phyloP scores from a whole-genome alignment of 2,329 filamentous ascomycete species.

The Emmonsiellopsis sp. region DNA sequence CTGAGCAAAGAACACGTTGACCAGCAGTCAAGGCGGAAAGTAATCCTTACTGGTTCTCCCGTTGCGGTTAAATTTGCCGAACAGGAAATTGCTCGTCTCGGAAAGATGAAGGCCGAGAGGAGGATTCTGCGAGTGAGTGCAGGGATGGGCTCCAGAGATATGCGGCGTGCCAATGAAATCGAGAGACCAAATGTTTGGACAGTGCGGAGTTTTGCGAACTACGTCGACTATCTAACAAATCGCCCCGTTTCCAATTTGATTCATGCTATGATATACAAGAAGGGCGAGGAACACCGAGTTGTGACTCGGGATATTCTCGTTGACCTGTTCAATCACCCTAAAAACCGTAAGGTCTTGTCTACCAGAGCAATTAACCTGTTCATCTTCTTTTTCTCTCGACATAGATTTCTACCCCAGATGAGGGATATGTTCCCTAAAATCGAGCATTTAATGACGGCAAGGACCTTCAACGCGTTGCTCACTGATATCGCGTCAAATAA shows the following conservation, averaged over 20 bases:
- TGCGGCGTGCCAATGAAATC: constrained; percentile 3
- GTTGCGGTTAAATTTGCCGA: constrained; percentile 24
- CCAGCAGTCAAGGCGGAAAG: constrained; percentile 24
- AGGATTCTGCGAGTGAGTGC: not conserved
- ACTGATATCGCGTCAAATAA: constrained; percentile 26
- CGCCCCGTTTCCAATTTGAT: constrained; percentile 14
- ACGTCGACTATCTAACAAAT: constrained; percentile 29
- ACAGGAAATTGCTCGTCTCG: constrained; percentile 14
- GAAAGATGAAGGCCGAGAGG: too few relatives aligned
- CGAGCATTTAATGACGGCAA: constrained; percentile 27
- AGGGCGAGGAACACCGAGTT: constrained; percentile 9
- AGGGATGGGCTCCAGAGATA: not conserved
- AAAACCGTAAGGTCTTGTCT: constrained; percentile 25
- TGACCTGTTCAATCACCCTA: constrained; percentile 24
- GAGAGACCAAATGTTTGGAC: constrained; percentile 18
- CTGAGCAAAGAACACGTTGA: constrained; percentile 20
- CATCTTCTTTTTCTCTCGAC: constrained; percentile 27
- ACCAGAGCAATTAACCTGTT: constrained; percentile 34
- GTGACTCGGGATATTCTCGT: constrained; percentile 19
- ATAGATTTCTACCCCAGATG: constrained; percentile 23
- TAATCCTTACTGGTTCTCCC: constrained; percentile 27
- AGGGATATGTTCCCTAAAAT: constrained; percentile 26
- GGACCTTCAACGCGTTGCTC: constrained; percentile 40
- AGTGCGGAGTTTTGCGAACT: constrained; percentile 28
- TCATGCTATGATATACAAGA: constrained; percentile 12